Conservation (phyloP, 1,284 basidiomycete genomes). For the Apiotrichum montevideense region DNA sequence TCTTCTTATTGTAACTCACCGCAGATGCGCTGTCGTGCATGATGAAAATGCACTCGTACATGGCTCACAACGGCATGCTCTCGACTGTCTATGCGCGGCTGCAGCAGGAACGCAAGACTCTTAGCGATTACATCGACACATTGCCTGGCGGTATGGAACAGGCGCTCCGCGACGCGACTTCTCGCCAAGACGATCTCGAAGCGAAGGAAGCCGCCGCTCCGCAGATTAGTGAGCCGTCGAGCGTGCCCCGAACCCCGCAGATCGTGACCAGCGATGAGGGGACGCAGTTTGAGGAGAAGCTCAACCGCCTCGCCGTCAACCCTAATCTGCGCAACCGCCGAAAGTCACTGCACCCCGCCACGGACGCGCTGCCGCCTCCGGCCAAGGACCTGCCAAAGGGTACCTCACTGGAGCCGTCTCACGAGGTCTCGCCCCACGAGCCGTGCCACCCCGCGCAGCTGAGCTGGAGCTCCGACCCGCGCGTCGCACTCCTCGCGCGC, state of each 20-base stretch:
- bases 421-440: conserved; percentile 36
- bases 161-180: conserved; percentile 33
- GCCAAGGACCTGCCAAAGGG: conserved; percentile 35
- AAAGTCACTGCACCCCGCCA: conserved; percentile 17
- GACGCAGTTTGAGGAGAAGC: neutral
- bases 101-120: conserved; percentile 30
- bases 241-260: conserved; percentile 51
- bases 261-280: conserved; percentile 42
- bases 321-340: neutral
- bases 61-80: conserved; percentile 80
- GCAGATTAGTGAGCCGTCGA: conserved; percentile 29
- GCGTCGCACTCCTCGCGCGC: conserved; percentile 64
- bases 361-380: conserved; percentile 32
- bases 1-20: neutral
- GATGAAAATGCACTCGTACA: conserved; percentile 77
- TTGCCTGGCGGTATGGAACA: conserved; percentile 36
- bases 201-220: conserved; percentile 31
- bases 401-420: conserved; percentile 43
- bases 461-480: conserved; percentile 63
- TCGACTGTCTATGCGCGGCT: conserved; percentile 51
- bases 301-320: neutral
- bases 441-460: conserved; percentile 54
- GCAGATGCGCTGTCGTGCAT: conserved; percentile 42
- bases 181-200: conserved; percentile 26
- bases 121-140: conserved; percentile 29